Evolutionary conservation across 306 rosid species (phyloP).

Genomic region (Vigna reflexopilosa): DNA sequence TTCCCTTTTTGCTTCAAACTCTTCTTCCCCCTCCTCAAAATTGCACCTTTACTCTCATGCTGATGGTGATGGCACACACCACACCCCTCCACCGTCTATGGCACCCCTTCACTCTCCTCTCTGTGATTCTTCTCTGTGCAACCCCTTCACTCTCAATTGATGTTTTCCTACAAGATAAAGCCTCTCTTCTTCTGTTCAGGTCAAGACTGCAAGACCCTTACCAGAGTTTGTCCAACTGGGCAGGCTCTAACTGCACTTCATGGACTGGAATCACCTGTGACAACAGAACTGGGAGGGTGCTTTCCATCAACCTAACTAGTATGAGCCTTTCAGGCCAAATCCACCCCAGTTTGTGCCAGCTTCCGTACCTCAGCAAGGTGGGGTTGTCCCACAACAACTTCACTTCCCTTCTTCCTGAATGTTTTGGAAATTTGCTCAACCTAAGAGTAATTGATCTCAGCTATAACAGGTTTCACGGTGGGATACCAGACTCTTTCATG

Average conservation of each 20-base stretch:
- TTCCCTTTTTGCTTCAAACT: constrained; percentile 40
- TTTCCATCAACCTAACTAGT: constrained; percentile 65
- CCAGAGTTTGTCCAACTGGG: constrained; percentile 79
- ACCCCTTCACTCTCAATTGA: constrained; percentile 58
- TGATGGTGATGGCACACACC: constrained; percentile 49
- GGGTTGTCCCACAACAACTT: constrained; percentile 75
- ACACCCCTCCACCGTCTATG: constrained; percentile 33
- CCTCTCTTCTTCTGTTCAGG: constrained; percentile 61
- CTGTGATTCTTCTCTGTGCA: constrained; percentile 49
- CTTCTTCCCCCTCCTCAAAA: constrained; percentile 34
- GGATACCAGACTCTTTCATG: constrained; percentile 69
- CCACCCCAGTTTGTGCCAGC: constrained; percentile 65
- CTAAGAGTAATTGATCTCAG: constrained; percentile 71
- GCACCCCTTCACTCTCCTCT: constrained; percentile 49
- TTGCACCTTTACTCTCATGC: constrained; percentile 38
- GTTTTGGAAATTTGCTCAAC: constrained; percentile 65
- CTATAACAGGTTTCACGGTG: constrained; percentile 72
- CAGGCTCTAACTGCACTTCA: constrained; percentile 70
- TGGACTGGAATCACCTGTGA: constrained; percentile 88
- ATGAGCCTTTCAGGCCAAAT: constrained; percentile 84
- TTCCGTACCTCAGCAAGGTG: constrained; percentile 62
- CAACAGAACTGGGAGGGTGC: constrained; percentile 71
- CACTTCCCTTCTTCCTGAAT: constrained; percentile 63
- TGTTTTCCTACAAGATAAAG: constrained; percentile 71
- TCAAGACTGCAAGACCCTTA: constrained; percentile 68